Conservation (phyloP, 352 stramenopile genomes). For the Phytophthora chlamydospora region DNA sequence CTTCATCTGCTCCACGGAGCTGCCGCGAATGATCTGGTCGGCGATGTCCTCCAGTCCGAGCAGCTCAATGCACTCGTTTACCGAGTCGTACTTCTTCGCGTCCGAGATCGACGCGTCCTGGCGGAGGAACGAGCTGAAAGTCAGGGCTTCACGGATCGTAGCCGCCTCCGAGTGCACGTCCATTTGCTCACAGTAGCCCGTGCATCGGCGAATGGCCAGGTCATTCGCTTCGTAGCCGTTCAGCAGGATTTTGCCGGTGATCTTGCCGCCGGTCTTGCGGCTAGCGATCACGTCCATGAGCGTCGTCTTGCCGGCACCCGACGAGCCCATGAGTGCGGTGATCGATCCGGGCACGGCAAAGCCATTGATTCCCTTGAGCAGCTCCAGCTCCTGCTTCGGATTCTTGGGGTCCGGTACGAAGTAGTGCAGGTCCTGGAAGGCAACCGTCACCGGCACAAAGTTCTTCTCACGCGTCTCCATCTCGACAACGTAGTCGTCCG, state of each 20-base stretch:
- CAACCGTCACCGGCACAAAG: slow-evolving; percentile 43
- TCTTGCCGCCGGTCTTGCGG: slow-evolving; percentile 84
- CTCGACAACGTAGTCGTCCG: slow-evolving; percentile 11
- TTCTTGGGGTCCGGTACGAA: slow-evolving; percentile 29
- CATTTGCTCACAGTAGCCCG: slow-evolving; percentile 27
- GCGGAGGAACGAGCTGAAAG: slow-evolving; percentile 83
- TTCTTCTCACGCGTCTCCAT: slow-evolving; percentile 19
- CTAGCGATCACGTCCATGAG: slow-evolving; percentile 92
- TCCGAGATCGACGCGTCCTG: no score
- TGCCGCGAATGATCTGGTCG: slow-evolving; percentile 39
- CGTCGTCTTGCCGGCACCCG: slow-evolving; percentile 41
- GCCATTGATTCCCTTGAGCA: slow-evolving; percentile 48
- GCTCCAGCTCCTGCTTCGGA: slow-evolving; percentile 29
- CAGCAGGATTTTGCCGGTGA: slow-evolving; percentile 78
- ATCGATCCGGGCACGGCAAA: slow-evolving; percentile 45
- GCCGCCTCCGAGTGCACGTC: no score
- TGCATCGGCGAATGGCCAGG: slow-evolving; percentile 31
- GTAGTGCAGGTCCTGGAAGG: slow-evolving; percentile 41
- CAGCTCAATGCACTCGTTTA: slow-evolving; percentile 31
- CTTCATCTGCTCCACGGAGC: slow-evolving; percentile 30
- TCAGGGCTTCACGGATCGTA: no score
- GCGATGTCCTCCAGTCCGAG: slow-evolving; percentile 35
- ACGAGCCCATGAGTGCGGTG: slow-evolving; percentile 56
- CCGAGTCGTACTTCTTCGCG: slow-evolving; percentile 35
- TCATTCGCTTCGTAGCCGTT: slow-evolving; percentile 69